Evolutionary conservation across 805 yeast genomes (phyloP).

Genomic region (Starmerella bombi): DNA sequence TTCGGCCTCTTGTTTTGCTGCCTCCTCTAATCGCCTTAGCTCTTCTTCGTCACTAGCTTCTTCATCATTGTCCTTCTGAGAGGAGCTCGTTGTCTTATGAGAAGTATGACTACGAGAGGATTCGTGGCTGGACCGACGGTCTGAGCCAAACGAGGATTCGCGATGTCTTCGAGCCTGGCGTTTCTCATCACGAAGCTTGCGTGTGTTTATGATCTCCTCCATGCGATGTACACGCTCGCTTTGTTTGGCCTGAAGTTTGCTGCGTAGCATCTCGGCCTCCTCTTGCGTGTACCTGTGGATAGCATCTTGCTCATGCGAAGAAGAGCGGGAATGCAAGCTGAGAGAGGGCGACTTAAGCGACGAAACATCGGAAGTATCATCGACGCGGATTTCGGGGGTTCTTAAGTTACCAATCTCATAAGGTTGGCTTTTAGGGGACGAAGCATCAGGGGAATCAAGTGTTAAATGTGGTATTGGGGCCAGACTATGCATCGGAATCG

Average conservation of each 20-base stretch:
- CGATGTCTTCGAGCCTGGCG: background rate
- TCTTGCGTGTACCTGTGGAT: background rate
- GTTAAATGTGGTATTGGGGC: no score
- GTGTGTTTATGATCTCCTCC: conserved; percentile 1
- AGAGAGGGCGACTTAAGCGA: background rate
- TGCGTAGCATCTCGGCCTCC: conserved; percentile 6
- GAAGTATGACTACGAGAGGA: background rate
- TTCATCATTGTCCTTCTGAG: background rate
- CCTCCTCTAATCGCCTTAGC: conserved; percentile 11
- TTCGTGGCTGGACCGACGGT: background rate
- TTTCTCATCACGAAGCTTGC: background rate
- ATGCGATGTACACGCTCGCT: conserved; percentile 3
- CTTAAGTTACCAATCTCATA: background rate
- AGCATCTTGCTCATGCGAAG: background rate
- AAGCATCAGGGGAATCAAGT: background rate
- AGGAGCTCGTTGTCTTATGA: background rate
- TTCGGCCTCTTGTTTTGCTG: conserved; percentile 17
- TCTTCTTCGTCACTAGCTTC: conserved; percentile 14
- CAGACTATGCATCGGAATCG: conserved; percentile 10
- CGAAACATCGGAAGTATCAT: background rate
- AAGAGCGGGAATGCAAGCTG: background rate
- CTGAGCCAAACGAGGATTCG: background rate
- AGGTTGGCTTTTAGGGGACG: background rate
- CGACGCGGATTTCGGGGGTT: background rate
- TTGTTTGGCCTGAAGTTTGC: conserved; percentile 1